Base-by-base conservation (phyloP, 768 basidiomycete genomes). In the Pulveroboletus sp. region DNA sequence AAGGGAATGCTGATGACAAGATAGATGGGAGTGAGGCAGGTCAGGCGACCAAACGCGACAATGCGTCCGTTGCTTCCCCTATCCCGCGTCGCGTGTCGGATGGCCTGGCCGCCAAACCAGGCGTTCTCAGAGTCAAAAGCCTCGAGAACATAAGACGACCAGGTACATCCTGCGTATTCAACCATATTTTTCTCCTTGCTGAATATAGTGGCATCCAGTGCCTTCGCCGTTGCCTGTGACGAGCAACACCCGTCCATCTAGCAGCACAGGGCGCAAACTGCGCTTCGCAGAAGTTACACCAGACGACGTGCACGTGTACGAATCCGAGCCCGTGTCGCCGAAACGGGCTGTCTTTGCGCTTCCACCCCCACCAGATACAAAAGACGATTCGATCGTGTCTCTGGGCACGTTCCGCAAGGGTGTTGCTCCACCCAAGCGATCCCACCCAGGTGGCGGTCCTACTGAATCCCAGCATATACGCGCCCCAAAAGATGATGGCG, bases 261-360 rank as follows among this genome's bases (percentile, higher is more conserved):
- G 81, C 63, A 44, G 80, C 68, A 54, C 76, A 1, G 60, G 71
- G 42, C 71, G 84, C 13, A 80, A 70, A 55, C 67, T 91, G 26
- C 82, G 89, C 16, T 93, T 93, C 59, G 86, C 88, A 27, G 83
- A 90, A 32, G 72, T 89, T 14, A 79, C 76, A 2, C 81, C 86
- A 0, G 68, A 78, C n/a, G 86, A 91, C 60, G 80, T 92, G 2
- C 76, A 89, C 65, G 84, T 92, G 1, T 92, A 92, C 59, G 86
- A 89, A 58, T 90, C 89, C 13, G 83, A 81, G 2, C 89, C 88
- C 5, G 72, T 85, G 2, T 89, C 90, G 4, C 89, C 89, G n/a
- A 78, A 76, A 52, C 77, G 75, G 50, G 61, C 70, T 2, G 44
- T 68, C 0, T 69, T 89, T 2, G 81, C 88, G 0, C 72, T 88